Evolutionary conservation across 2,329 filamentous ascomycete species (phyloP), one percentile per base, ranked within the genome.

Genomic region (Diaporthe helianthi): DNA sequence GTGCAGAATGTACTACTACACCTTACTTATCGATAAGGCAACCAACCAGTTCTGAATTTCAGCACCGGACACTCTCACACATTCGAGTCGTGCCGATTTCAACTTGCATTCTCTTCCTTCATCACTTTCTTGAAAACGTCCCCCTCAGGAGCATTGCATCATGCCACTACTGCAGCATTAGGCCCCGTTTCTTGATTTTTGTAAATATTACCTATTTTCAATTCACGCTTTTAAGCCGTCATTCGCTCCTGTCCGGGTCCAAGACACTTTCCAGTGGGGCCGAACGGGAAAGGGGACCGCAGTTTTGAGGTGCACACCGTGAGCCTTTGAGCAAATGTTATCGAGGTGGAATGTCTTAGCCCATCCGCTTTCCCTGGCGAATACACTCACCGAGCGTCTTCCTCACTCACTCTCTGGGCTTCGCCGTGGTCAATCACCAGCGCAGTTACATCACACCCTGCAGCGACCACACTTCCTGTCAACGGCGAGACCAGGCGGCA

Each of bases 11-110:
- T 71, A 69, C 24, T 69, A 71, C 69, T 29, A 15, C 6, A 13
- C 12, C n/a, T 13, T 0, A 12, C 47, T 71, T 71, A 71, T 71
- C 69, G 69, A 71, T 71, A 69, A 69, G 47, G 19, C 52, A 24
- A 36, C 49, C 22, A n/a, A 54, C 26, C 58, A 31, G 17, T 24
- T 3, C 3, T 47, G 58, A 49, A 63, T 46, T 49, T 49, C 29
- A 19, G n/a, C n/a, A 47, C 55, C 44, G 24, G 29, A 63, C 44
- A 6, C 26, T 49, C 31, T 12, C 58, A 24, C 44, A 19, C 29
- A 36, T 44, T 61, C 22, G 58, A 63, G 19, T 49, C 58, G 26
- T 36, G n/a, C 36, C 36, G 41, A n/a, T 2, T 36, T 38, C 9
- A 10, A 33, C 55, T 15, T 22, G 9, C 44, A 26, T 63, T 36